These are phyloP conservation scores for Diaporthe humulicola DNA, from an alignment of 2,329 filamentous ascomycete genomes.

Conservation along the genomic window DNA sequence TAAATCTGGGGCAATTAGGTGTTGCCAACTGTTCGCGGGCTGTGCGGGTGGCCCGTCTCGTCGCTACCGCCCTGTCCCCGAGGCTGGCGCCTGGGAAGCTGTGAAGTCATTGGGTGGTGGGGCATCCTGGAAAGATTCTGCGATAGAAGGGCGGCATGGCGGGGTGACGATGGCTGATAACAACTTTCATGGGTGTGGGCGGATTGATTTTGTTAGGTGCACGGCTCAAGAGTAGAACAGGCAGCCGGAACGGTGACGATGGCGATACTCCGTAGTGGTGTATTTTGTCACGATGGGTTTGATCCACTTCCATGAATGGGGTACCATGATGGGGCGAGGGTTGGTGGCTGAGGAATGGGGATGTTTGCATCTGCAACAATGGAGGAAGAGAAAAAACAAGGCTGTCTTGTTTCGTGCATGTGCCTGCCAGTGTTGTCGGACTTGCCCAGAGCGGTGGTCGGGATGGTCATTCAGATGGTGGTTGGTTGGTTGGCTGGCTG, in stretches of 20 bases:
- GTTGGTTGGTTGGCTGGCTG: not conserved
- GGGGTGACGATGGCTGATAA: conserved; percentile 25
- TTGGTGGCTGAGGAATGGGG: not conserved
- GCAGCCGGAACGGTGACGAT: conserved; percentile 15
- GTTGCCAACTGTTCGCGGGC: conserved; percentile 28
- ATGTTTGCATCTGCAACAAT: conserved; percentile 29
- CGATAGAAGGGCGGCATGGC: conserved; percentile 32
- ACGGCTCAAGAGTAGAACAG: not conserved
- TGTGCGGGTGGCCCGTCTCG: not conserved
- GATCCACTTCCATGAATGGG: not conserved
- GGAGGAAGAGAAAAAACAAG: not conserved
- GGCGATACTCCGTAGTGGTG: not conserved
- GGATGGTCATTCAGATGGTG: not conserved
- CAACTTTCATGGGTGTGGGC: conserved; percentile 1
- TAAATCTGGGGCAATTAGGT: conserved; percentile 28
- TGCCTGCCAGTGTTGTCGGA: not conserved
- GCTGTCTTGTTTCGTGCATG: conserved; percentile 8
- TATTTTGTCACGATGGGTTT: not conserved
- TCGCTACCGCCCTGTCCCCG: not conserved
- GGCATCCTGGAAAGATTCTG: conserved; percentile 33
- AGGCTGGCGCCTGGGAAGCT: not conserved
- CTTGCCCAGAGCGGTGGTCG: conserved; percentile 6
- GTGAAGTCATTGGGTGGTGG: conserved; percentile 36
- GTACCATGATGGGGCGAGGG: not conserved
- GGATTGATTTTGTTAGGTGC: conserved; percentile 15